Evolutionary conservation across 495 filamentous ascomycete species (phyloP).

Genomic region (Neurospora africana): DNA sequence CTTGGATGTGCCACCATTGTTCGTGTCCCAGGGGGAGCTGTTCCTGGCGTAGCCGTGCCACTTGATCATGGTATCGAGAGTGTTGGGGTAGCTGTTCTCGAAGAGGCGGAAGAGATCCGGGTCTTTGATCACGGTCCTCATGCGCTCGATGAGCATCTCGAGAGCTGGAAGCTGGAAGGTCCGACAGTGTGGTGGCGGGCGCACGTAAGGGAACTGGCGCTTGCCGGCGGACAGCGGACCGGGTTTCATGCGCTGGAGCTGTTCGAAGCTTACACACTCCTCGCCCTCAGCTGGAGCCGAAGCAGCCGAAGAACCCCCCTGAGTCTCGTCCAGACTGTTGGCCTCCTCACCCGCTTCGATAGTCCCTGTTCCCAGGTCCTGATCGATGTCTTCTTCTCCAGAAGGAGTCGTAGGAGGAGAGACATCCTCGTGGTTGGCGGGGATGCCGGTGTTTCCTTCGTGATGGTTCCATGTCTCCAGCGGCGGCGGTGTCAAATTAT

Average conservation of each 20-base stretch:
- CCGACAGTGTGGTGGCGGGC: slow-evolving; percentile 45
- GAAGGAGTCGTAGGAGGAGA: not conserved
- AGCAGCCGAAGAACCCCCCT: not conserved
- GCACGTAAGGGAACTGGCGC: slow-evolving; percentile 43
- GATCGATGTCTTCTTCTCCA: not conserved
- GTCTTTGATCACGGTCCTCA: slow-evolving; percentile 40
- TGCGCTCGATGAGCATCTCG: slow-evolving; percentile 38
- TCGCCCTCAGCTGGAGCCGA: not conserved
- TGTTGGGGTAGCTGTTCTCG: slow-evolving; percentile 50
- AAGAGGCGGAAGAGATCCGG: slow-evolving; percentile 53
- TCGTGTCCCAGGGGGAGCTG: not conserved
- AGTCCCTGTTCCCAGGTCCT: not conserved
- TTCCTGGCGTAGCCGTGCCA: slow-evolving; percentile 45
- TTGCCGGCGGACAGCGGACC: slow-evolving; percentile 28
- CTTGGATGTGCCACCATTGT: not conserved
- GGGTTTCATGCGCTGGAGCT: slow-evolving; percentile 15
- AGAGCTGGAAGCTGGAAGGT: slow-evolving; percentile 44
- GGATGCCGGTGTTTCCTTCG: not conserved
- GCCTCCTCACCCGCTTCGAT: not conserved
- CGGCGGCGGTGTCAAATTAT: not conserved
- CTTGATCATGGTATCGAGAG: slow-evolving; percentile 51
- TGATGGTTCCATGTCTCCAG: not conserved
- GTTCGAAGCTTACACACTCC: slow-evolving; percentile 12
- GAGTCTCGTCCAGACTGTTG: not conserved
- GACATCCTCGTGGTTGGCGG: not conserved